Conservation (phyloP, 2,329 filamentous ascomycete species). For the Neoscytalidium dimidiatum region DNA sequence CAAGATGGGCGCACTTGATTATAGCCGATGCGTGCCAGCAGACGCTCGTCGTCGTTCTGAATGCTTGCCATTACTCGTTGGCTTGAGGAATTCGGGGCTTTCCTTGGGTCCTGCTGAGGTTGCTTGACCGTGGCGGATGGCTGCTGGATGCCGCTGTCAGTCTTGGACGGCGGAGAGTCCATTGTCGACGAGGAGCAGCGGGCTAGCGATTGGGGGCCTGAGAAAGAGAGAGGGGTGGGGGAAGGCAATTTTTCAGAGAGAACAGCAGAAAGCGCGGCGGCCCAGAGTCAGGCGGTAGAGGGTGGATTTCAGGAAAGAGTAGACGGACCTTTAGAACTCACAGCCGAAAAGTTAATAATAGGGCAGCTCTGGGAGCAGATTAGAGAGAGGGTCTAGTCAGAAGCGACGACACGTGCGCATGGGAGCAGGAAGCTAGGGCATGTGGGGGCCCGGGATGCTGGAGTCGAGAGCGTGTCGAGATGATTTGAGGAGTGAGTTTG, state of each 20-base stretch:
- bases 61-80: conserved; percentile 49
- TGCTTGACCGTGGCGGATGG: background rate
- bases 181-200: background rate
- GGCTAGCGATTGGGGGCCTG: background rate
- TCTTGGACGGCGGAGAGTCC: background rate
- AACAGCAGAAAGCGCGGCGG: background rate
- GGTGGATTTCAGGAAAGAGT: too few relatives aligned
- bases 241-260: background rate
- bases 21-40: conserved; percentile 64
- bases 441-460: conserved; percentile 10
- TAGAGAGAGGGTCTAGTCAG: background rate
- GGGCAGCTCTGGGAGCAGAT: background rate
- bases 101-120: background rate
- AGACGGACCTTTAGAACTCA: background rate
- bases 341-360: conserved; percentile 2
- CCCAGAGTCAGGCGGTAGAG: too few relatives aligned
- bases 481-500: conserved; percentile 1
- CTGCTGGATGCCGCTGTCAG: background rate
- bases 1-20: conserved; percentile 52
- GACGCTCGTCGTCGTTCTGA: conserved; percentile 60
- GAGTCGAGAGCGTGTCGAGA: background rate
- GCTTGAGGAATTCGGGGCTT: background rate
- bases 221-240: background rate
- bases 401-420: conserved; percentile 13
- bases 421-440: background rate